Conservation (phyloP, 148 eudicot species). For the Diospyros kaki region DNA sequence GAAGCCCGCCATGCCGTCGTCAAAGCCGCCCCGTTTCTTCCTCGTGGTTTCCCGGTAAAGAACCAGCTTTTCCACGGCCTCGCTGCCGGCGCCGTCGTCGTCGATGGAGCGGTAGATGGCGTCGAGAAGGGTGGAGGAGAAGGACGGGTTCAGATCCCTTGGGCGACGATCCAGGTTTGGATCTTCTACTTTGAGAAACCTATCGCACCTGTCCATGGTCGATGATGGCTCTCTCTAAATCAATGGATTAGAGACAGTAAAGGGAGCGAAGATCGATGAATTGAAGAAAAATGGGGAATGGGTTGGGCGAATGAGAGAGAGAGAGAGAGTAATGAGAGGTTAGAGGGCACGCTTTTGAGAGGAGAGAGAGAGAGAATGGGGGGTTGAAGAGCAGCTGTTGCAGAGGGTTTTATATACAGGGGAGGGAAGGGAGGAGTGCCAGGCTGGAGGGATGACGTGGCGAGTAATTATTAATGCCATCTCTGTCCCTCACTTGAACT, state of each 20-base stretch:
- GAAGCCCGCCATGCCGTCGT: slow-evolving; percentile 15
- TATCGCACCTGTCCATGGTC: slow-evolving; percentile 3
- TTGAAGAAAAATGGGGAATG: slow-evolving; percentile 11
- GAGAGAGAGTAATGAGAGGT: slow-evolving; percentile 35
- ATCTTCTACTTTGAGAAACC: slow-evolving; percentile 5
- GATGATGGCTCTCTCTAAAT: background rate
- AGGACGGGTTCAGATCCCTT: slow-evolving; percentile 39
- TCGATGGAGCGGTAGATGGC: slow-evolving; percentile 86
- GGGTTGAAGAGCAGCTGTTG: background rate
- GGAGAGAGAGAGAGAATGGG: background rate
- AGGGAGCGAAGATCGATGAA: background rate
- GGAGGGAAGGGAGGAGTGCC: background rate
- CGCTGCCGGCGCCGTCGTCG: slow-evolving; percentile 11
- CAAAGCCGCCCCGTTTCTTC: slow-evolving; percentile 22
- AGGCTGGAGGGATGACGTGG: background rate
- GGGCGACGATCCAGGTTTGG: slow-evolving; percentile 10
- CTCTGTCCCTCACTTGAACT: background rate
- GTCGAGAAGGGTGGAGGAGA: slow-evolving; percentile 78
- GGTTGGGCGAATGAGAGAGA: slow-evolving; percentile 12
- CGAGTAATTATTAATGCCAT: slow-evolving; percentile 3
- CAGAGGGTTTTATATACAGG: background rate
- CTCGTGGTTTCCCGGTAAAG: slow-evolving; percentile 26
- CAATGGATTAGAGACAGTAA: background rate
- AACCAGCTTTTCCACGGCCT: slow-evolving; percentile 18
- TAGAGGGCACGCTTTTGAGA: slow-evolving; percentile 28